These are phyloP conservation scores for Cryphonectria carpinicola DNA, from an alignment of 2,329 filamentous ascomycete genomes.

Conservation along the genomic window DNA sequence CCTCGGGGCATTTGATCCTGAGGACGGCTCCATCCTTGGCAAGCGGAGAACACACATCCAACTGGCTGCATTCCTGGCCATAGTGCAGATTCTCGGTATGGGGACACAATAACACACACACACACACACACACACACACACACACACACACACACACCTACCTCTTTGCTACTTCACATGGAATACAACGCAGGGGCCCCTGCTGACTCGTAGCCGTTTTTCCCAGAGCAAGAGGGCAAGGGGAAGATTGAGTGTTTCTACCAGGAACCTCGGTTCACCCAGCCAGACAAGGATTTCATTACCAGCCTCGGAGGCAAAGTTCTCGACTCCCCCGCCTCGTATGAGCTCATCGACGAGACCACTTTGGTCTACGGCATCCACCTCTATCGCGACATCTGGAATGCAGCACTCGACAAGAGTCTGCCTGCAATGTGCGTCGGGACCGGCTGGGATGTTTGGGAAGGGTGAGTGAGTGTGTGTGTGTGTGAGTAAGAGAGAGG, in stretches of 20 bases:
- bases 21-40: constrained; percentile 49
- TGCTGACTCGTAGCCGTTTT: not conserved
- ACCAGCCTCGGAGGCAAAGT: constrained; percentile 56
- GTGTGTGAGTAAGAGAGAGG: constrained; percentile 35
- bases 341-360: constrained; percentile 49
- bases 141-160: no score
- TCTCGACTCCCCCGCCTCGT: constrained; percentile 57
- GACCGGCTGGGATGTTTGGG: constrained; percentile 56
- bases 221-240: constrained; percentile 32
- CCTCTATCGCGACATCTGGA: constrained; percentile 58
- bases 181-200: not conserved
- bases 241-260: constrained; percentile 50
- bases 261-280: constrained; percentile 59
- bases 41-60: constrained; percentile 55
- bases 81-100: constrained; percentile 51
- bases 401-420: constrained; percentile 49
- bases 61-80: constrained; percentile 54
- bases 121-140: no score
- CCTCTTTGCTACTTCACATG: not conserved
- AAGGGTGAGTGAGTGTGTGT: constrained; percentile 41
- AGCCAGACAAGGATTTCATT: constrained; percentile 56
- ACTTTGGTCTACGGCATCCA: constrained; percentile 67
- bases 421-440: constrained; percentile 62
- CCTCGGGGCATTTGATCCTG: constrained; percentile 58
- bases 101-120: not conserved